phyloP scores from a whole-genome alignment of 2,329 filamentous ascomycete species.

The Polychaeton citri region DNA sequence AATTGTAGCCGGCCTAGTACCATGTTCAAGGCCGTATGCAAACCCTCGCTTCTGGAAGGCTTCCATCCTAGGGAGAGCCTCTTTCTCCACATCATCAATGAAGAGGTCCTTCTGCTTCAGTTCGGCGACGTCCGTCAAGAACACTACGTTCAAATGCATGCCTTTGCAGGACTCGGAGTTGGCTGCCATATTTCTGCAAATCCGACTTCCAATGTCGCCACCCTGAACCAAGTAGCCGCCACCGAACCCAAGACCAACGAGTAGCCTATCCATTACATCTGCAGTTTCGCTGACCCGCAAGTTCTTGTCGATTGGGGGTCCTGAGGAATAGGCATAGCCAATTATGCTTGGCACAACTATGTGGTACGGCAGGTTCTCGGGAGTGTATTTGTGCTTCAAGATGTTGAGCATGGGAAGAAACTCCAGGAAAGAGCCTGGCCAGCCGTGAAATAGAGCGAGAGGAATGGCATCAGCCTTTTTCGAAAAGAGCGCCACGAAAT shows the following conservation, averaged over 20 bases:
- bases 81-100: constrained; percentile 23
- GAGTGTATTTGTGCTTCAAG: constrained; percentile 29
- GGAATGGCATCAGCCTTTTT: constrained; percentile 26
- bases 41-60: constrained; percentile 29
- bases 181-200: constrained; percentile 25
- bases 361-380: constrained; percentile 40
- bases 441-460: constrained; percentile 23
- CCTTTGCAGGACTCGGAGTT: constrained; percentile 9
- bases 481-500: constrained; percentile 44
- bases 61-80: constrained; percentile 23
- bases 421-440: constrained; percentile 25
- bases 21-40: constrained; percentile 41
- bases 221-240: constrained; percentile 40
- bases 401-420: constrained; percentile 16
- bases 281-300: constrained; percentile 27
- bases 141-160: constrained; percentile 13
- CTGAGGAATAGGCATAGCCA: constrained; percentile 36
- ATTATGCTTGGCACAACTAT: constrained; percentile 40
- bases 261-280: constrained; percentile 35
- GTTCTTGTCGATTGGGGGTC: constrained; percentile 31
- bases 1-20: constrained; percentile 42
- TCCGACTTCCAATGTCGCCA: constrained; percentile 37
- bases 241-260: constrained; percentile 38
- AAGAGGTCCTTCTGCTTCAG: constrained; percentile 4
- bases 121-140: constrained; percentile 11